Conservation (phyloP, 2,329 filamentous ascomycete genomes). For the Penicillium sumatraense region DNA sequence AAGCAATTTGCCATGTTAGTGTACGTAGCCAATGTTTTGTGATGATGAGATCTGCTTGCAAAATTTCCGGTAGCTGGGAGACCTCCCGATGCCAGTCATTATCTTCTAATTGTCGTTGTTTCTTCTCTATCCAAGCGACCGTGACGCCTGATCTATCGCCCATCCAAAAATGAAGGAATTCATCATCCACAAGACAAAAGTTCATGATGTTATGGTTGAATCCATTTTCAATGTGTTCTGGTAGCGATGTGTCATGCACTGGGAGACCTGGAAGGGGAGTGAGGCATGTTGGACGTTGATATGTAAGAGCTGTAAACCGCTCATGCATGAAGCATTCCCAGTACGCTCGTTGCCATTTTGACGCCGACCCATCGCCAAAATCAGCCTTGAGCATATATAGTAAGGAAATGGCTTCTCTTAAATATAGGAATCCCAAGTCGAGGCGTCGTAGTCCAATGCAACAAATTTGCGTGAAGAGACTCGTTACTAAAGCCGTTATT, state of each 20-base stretch:
- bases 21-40: constrained; percentile 57
- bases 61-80: constrained; percentile 46
- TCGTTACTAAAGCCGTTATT: constrained; percentile 55
- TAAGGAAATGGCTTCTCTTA: constrained; percentile 56
- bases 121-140: constrained; percentile 50
- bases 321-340: constrained; percentile 64
- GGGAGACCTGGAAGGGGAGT: constrained; percentile 44
- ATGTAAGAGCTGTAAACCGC: constrained; percentile 58
- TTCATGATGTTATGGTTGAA: constrained; percentile 52
- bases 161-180: constrained; percentile 53
- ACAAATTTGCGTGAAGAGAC: constrained; percentile 59
- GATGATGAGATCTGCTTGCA: constrained; percentile 56
- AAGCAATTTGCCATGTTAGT: constrained; percentile 55
- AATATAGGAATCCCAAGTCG: constrained; percentile 56
- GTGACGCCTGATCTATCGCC: constrained; percentile 43
- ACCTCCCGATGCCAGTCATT: constrained; percentile 43
- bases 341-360: constrained; percentile 55
- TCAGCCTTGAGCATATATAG: constrained; percentile 52
- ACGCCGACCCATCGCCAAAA: constrained; percentile 40
- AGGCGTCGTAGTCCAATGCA: constrained; percentile 54
- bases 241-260: constrained; percentile 46
- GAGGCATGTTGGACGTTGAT: constrained; percentile 52
- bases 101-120: constrained; percentile 50
- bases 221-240: constrained; percentile 45
- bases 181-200: constrained; percentile 49